These are phyloP conservation scores for Aspergillus sp. DNA, from an alignment of 2,329 filamentous ascomycete genomes.

Conservation along the genomic window DNA sequence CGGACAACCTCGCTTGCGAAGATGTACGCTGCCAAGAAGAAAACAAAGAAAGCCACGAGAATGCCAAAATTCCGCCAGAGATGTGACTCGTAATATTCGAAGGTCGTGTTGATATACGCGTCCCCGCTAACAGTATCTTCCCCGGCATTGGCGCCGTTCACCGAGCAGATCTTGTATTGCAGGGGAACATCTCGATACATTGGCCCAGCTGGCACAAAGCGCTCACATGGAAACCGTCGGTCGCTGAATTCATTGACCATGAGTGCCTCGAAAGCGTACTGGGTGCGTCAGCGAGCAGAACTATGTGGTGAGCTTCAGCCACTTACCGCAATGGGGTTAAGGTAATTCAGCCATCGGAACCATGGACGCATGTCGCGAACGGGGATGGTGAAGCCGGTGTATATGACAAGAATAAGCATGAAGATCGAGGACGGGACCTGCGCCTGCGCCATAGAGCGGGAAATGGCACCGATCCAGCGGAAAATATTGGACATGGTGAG, in stretches of 20 bases:
- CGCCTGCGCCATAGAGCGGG: slow-evolving; percentile 54
- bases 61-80: slow-evolving; percentile 63
- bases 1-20: slow-evolving; percentile 50
- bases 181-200: slow-evolving; percentile 31
- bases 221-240: slow-evolving; percentile 47
- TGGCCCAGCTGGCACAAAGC: slow-evolving; percentile 36
- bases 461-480: slow-evolving; percentile 65
- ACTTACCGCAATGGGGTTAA: slow-evolving; percentile 58
- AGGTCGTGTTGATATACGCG: slow-evolving; percentile 45
- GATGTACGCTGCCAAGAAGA: slow-evolving; percentile 53
- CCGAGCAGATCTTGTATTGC: slow-evolving; percentile 46
- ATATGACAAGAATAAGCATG: slow-evolving; percentile 37
- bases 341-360: slow-evolving; percentile 74
- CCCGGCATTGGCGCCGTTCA: slow-evolving; percentile 50
- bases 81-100: slow-evolving; percentile 48
- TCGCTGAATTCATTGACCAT: slow-evolving; percentile 75
- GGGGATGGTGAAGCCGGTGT: slow-evolving; percentile 39
- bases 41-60: slow-evolving; percentile 51
- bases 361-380: slow-evolving; percentile 62
- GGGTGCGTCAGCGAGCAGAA: neutral
- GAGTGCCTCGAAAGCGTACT: slow-evolving; percentile 69
- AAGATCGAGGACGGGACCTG: slow-evolving; percentile 48
- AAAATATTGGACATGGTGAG: slow-evolving; percentile 80
- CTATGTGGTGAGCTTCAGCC: neutral
- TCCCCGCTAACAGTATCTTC: slow-evolving; percentile 48